phyloP scores from a whole-genome alignment of 495 filamentous ascomycete genomes.

The Beverwykella pulmonaria region DNA sequence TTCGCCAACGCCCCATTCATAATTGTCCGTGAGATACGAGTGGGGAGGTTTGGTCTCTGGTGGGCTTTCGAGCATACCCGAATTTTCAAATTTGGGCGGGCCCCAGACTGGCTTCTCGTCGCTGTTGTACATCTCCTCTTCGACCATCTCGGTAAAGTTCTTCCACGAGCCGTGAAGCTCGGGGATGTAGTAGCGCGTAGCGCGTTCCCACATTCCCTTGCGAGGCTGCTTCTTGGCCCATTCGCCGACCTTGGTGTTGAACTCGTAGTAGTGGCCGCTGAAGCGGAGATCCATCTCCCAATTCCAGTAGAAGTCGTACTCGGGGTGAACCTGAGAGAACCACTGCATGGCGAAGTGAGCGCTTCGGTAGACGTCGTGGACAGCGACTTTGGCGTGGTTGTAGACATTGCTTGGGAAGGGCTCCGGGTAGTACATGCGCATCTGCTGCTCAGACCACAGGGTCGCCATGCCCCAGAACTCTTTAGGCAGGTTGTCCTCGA shows the following conservation, averaged over 20 bases:
- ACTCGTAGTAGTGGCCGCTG: slow-evolving; percentile 59
- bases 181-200: slow-evolving; percentile 53
- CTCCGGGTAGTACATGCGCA: slow-evolving; percentile 52
- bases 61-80: slow-evolving; percentile 44
- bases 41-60: slow-evolving; percentile 52
- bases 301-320: slow-evolving; percentile 66
- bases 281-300: slow-evolving; percentile 65
- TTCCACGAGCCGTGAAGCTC: slow-evolving; percentile 49
- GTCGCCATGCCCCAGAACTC: slow-evolving; percentile 60
- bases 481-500: slow-evolving; percentile 55
- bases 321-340: slow-evolving; percentile 59
- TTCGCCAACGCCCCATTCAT: slow-evolving; percentile 63
- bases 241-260: slow-evolving; percentile 51
- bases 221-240: slow-evolving; percentile 60
- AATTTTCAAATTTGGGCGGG: slow-evolving; percentile 44
- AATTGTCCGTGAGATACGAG: slow-evolving; percentile 51
- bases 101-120: slow-evolving; percentile 52
- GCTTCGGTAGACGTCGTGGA: slow-evolving; percentile 49
- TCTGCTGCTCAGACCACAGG: slow-evolving; percentile 57
- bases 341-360: slow-evolving; percentile 56
- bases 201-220: slow-evolving; percentile 55
- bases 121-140: slow-evolving; percentile 43
- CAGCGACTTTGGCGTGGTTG: slow-evolving; percentile 41
- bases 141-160: slow-evolving; percentile 52
- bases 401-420: slow-evolving; percentile 48